These are phyloP conservation scores for Podospora comata DNA, from an alignment of 495 filamentous ascomycete species.

Conservation along the genomic window DNA sequence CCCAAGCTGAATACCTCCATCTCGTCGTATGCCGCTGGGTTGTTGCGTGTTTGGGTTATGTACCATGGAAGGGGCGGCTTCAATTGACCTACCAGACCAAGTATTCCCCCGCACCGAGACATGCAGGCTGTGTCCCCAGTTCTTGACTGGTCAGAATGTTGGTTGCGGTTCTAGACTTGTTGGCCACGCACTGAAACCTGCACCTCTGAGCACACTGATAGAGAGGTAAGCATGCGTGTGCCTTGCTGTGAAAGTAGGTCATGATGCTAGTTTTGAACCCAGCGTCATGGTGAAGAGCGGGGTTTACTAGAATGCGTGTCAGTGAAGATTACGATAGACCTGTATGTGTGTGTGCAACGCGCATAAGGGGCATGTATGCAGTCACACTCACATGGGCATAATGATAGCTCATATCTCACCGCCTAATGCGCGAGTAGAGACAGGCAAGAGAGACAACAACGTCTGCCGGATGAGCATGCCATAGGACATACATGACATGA, in stretches of 20 bases:
- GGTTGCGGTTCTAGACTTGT: neutral
- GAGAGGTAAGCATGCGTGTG: neutral
- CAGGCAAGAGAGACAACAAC: neutral
- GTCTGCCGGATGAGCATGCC: neutral
- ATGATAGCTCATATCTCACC: neutral
- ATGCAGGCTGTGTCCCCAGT: neutral
- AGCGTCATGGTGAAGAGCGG: neutral
- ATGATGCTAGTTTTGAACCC: neutral
- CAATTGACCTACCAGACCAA: neutral
- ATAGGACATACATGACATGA: neutral
- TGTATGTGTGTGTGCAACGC: neutral
- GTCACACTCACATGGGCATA: neutral
- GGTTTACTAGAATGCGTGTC: neutral
- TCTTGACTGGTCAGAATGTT: neutral
- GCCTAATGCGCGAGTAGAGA: neutral
- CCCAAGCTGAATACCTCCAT: neutral
- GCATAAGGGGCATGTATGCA: conserved; percentile 1
- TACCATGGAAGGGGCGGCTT: neutral
- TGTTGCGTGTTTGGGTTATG: neutral
- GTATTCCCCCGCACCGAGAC: neutral
- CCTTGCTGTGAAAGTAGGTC: neutral
- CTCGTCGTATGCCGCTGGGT: neutral
- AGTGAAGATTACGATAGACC: neutral
- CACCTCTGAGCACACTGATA: neutral
- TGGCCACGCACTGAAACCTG: neutral